Conservation (phyloP, 2,329 filamentous ascomycete genomes). For the Triangularia setosa region DNA sequence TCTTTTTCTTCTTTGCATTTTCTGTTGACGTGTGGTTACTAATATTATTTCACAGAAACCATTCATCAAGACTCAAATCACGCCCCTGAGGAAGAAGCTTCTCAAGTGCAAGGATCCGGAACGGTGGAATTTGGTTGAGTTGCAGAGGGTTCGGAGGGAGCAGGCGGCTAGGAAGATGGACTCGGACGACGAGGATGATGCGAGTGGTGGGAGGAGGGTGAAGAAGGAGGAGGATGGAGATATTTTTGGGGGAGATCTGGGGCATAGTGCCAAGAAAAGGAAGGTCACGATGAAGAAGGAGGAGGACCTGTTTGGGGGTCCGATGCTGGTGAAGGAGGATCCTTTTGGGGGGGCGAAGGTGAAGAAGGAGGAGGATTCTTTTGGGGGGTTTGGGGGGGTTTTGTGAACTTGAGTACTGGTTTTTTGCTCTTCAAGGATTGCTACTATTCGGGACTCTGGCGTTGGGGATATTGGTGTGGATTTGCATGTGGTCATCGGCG, state of each 20-base stretch:
- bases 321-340: background rate
- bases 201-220: background rate
- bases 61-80: slow-evolving; percentile 39
- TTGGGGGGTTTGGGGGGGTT: background rate
- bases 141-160: slow-evolving; percentile 62
- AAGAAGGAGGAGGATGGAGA: slow-evolving; percentile 37
- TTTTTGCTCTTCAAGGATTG: too few relatives aligned
- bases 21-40: background rate
- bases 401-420: too few relatives aligned
- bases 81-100: slow-evolving; percentile 59
- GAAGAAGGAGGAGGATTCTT: background rate
- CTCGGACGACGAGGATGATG: slow-evolving; percentile 27
- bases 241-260: slow-evolving; percentile 42
- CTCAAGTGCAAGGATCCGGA: slow-evolving; percentile 70
- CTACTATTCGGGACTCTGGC: background rate
- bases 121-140: slow-evolving; percentile 65
- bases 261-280: slow-evolving; percentile 41
- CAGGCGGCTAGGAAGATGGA: slow-evolving; percentile 41
- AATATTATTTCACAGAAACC: slow-evolving; percentile 29
- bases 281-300: slow-evolving; percentile 35
- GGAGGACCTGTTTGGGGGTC: slow-evolving; percentile 46
- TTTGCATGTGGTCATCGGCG: background rate
- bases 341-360: background rate
- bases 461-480: background rate
- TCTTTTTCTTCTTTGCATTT: slow-evolving; percentile 10